Base-by-base conservation (phyloP, 1,139 yeast genomes). In the Diutina scorzettiae region DNA sequence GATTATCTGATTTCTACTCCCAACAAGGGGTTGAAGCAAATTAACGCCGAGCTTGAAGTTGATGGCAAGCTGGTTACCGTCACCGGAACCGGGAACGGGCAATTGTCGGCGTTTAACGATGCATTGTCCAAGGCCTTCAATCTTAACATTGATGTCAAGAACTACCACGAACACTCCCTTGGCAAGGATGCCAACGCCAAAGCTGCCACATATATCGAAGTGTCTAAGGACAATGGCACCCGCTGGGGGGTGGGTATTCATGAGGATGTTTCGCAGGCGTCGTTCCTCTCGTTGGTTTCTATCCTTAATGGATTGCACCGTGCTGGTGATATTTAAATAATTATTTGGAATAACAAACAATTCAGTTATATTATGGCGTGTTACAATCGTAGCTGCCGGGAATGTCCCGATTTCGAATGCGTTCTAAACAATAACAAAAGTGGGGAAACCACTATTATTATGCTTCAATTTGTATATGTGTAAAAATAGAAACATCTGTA, bases 161-260 rank as follows among this genome's bases (percentile, higher is more conserved):
- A 37, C 31, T 37, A 37, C 41, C 41, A 37, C 31, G 41, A 37
- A 28, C 41, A 37, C 41, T 37, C 41, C 14, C 17, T 37, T 3
- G 41, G 41, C 9, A 28, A 18, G 19, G 41, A 37, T 19, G 17
- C 31, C 16, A 37, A 28, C 12, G 32, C 41, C n/a, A 28, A 20
- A 25, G 41, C 41, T 5, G 41, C 31, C 20, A 37, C 41, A 12
- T 37, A 28, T 14, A 37, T 37, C 12, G 41, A 37, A 29, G 31
- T 18, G 5, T n/a, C 20, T 7, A 17, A 19, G 9, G 19, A 28
- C 19, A 16, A 19, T n/a, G 27, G 19, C 7, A 17, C 24, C 4
- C 30, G 41, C 16, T 37, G 41, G 41, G 41, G 41, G 14, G 41
- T 37, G 30, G 41, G 41, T 9, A 37, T 37, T 19, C 23, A 37